These are phyloP conservation scores for Backusella morwellensis DNA, from an alignment of 192 early-diverging fungal species.

Conservation along the genomic window DNA sequence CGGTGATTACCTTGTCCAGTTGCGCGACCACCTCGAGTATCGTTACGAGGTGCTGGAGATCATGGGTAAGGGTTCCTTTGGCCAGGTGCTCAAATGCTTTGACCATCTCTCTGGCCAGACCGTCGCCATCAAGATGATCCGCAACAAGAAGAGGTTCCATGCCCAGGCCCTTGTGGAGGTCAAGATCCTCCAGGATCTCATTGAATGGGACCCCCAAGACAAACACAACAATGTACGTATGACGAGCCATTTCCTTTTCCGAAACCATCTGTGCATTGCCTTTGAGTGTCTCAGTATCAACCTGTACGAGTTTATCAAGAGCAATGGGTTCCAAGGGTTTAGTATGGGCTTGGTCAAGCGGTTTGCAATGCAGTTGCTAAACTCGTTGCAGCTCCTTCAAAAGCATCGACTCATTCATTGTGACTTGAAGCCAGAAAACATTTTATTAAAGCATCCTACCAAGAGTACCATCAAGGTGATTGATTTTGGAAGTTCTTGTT, in stretches of 20 bases:
- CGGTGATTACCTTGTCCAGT: conserved; percentile 85
- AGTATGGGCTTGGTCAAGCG: conserved; percentile 64
- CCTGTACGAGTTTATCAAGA: conserved; percentile 93
- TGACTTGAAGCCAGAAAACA: conserved; percentile 94
- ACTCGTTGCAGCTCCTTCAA: conserved; percentile 72
- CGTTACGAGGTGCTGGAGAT: conserved; percentile 87
- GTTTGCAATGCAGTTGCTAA: conserved; percentile 79
- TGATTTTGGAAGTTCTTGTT: conserved; percentile 93
- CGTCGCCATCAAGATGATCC: conserved; percentile 90
- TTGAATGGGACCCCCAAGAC: conserved; percentile 75
- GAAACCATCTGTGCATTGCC: conserved; percentile 91
- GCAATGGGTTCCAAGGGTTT: conserved; percentile 87
- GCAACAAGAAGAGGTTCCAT: conserved; percentile 94
- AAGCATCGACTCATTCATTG: conserved; percentile 84
- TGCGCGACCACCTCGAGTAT: conserved; percentile 84
- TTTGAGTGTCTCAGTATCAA: conserved; percentile 91
- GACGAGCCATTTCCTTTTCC: conserved; percentile 86
- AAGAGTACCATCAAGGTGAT: conserved; percentile 89
- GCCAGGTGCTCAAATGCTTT: conserved; percentile 86
- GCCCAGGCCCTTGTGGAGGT: conserved; percentile 90
- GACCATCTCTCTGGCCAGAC: conserved; percentile 87
- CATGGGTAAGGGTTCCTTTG: conserved; percentile 92
- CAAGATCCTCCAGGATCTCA: conserved; percentile 82
- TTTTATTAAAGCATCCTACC: conserved; percentile 69
- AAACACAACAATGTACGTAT: conserved; percentile 80